phyloP scores from a whole-genome alignment of 805 yeast genomes.

The Tetrapisispora nanseiensis region DNA sequence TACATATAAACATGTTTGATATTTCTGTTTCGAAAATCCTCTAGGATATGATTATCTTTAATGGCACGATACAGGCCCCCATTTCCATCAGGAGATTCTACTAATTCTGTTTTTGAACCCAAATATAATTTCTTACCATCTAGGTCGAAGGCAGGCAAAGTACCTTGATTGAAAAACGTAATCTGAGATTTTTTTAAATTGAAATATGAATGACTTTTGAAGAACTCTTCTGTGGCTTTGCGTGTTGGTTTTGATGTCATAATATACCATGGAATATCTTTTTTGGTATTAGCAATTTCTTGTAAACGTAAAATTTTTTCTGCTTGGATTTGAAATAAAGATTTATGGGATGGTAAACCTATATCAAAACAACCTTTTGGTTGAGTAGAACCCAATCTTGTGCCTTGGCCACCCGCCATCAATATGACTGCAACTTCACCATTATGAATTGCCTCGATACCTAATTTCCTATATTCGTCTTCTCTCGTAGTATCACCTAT shows the following conservation, averaged over 20 bases:
- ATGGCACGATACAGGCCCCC: conserved; percentile 93
- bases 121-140: conserved; percentile 64
- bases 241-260: conserved; percentile 94
- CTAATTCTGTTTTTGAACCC: conserved; percentile 43
- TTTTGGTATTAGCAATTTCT: conserved; percentile 18
- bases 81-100: conserved; percentile 94
- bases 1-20: conserved; percentile 90
- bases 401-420: conserved; percentile 99
- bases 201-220: conserved; percentile 51
- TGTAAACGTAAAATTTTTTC: conserved; percentile 67
- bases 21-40: conserved; percentile 57
- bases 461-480: conserved; percentile 41
- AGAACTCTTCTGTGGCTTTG: conserved; percentile 60
- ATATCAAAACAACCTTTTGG: conserved; percentile 95
- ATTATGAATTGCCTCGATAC: conserved; percentile 55
- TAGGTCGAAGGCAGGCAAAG: conserved; percentile 74
- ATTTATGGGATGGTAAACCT: conserved; percentile 71
- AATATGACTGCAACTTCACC: conserved; percentile 81
- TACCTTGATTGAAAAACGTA: conserved; percentile 86
- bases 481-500: conserved; percentile 23
- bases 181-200: conserved; percentile 57
- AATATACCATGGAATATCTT: conserved; percentile 67
- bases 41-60: conserved; percentile 48
- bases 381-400: conserved; percentile 76
- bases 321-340: conserved; percentile 87